These are phyloP conservation scores for Candida nonsorbophila DNA, from an alignment of 805 yeast genomes.

Conservation along the genomic window DNA sequence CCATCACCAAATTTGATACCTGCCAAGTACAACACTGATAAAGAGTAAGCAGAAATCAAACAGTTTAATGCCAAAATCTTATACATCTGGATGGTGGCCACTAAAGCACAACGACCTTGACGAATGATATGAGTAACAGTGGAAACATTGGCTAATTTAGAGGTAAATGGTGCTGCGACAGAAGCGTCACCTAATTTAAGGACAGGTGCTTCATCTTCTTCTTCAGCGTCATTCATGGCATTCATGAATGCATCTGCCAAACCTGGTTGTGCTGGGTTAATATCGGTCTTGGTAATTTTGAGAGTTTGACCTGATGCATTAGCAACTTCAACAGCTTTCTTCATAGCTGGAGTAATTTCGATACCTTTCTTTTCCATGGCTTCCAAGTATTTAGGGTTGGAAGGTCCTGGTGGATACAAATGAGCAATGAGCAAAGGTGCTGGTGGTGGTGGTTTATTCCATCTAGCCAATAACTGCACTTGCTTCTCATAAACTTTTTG, in stretches of 20 bases:
- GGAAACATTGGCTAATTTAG: conserved; percentile 85
- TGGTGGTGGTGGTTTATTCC: conserved; percentile 82
- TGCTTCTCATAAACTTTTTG: conserved; percentile 79
- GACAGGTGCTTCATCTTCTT: conserved; percentile 85
- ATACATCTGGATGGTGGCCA: conserved; percentile 98
- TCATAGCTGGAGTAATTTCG: conserved; percentile 69
- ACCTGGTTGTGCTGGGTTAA: conserved; percentile 21
- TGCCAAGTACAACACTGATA: conserved; percentile 89
- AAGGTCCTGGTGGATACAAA: conserved; percentile 91
- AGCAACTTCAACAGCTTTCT: conserved; percentile 52
- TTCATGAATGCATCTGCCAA: conserved; percentile 62
- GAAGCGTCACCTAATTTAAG: conserved; percentile 97
- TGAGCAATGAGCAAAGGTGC: conserved; percentile 89
- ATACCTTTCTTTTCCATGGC: conserved; percentile 85
- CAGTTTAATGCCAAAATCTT: conserved; percentile 95
- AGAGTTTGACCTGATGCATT: conserved; percentile 25
- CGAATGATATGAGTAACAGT: conserved; percentile 91
- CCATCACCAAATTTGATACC: conserved; percentile 98
- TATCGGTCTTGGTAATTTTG: conserved; percentile 16
- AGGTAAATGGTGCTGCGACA: conserved; percentile 98
- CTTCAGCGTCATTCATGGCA: conserved; percentile 47
- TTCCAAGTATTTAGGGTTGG: conserved; percentile 80
- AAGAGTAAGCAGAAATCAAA: conserved; percentile 91
- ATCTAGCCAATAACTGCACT: conserved; percentile 66
- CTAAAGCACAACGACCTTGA: conserved; percentile 97